A percentile compares a stretch with the other conserved stretches of the same genome.
Evolutionary conservation across 2,329 filamentous ascomycete genomes (phyloP).

Genomic region (Cytospora piceicola): DNA sequence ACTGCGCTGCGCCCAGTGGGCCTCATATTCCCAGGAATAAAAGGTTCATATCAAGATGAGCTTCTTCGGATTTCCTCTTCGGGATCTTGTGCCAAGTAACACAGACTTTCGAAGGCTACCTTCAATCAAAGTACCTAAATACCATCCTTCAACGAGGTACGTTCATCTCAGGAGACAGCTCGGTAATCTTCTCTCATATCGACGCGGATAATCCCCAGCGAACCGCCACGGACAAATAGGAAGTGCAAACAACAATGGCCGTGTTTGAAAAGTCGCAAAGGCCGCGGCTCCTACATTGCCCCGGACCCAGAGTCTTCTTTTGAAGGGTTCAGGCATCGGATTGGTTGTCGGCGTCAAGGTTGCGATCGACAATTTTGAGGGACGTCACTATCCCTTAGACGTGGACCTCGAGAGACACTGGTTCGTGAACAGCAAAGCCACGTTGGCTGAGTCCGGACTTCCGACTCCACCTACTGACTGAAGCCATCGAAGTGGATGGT

Average conservation of each 20-base stretch:
- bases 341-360: conserved; percentile 37
- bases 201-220: conserved; percentile 31
- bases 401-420: conserved; percentile 41
- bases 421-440: conserved; percentile 43
- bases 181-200: conserved; percentile 18
- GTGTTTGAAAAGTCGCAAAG: conserved; percentile 37
- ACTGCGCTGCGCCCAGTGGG: conserved; percentile 35
- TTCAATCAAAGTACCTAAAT: conserved; percentile 43
- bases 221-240: conserved; percentile 37
- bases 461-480: conserved; percentile 39
- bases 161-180: conserved; percentile 37
- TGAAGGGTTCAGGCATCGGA: conserved; percentile 33
- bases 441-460: conserved; percentile 40
- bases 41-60: conserved; percentile 45
- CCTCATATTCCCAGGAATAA: conserved; percentile 40
- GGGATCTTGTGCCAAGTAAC: conserved; percentile 31
- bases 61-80: conserved; percentile 28
- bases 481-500: conserved; percentile 36
- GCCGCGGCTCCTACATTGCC: conserved; percentile 41
- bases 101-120: conserved; percentile 32
- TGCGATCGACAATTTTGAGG: conserved; percentile 39
- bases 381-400: conserved; percentile 34
- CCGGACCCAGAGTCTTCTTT: conserved; percentile 36
- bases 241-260: conserved; percentile 39
- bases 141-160: conserved; percentile 43